Percentiles rank a stretch among this genome's conserved stretches.
Conservation (phyloP, 148 eudicot species). For the Chenopodium quinoa region DNA sequence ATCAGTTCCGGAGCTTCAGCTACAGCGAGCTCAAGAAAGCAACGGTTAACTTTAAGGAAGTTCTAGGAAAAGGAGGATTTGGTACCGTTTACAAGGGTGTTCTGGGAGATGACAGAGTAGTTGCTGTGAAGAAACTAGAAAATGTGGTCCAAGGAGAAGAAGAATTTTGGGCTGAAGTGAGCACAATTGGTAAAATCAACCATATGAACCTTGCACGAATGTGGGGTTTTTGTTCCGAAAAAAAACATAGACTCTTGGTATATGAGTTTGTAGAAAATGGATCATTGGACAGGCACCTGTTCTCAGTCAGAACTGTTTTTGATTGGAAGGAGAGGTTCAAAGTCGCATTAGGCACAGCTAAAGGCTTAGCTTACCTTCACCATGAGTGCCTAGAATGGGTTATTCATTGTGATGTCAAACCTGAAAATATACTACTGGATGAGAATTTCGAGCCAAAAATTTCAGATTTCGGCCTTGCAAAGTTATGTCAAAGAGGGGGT, state of each 20-base stretch:
- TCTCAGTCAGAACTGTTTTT: constrained; percentile 26
- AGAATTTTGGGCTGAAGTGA: constrained; percentile 70
- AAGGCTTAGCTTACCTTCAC: constrained; percentile 74
- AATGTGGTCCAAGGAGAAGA: constrained; percentile 49
- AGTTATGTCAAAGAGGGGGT: constrained; percentile 49
- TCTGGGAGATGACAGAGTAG: constrained; percentile 40
- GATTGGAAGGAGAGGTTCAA: constrained; percentile 56
- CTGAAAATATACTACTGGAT: constrained; percentile 59
- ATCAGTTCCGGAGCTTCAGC: constrained; percentile 54
- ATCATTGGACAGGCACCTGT: constrained; percentile 51
- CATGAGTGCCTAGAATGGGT: constrained; percentile 84
- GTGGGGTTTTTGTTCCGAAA: constrained; percentile 69
- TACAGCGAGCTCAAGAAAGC: constrained; percentile 51
- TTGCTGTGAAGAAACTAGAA: constrained; percentile 62
- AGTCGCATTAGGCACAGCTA: constrained; percentile 56
- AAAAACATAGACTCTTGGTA: constrained; percentile 47
- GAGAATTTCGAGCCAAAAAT: constrained; percentile 51
- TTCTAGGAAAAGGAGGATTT: constrained; percentile 54
- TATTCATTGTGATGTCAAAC: constrained; percentile 77
- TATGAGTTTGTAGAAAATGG: constrained; percentile 55
- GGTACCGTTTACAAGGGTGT: constrained; percentile 60
- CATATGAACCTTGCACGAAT: constrained; percentile 66
- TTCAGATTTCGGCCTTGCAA: constrained; percentile 66
- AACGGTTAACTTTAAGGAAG: constrained; percentile 45
- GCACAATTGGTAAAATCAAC: constrained; percentile 59